phyloP scores from a whole-genome alignment of 371 early-diverging fungal species.

The Chytridium lagenaria region DNA sequence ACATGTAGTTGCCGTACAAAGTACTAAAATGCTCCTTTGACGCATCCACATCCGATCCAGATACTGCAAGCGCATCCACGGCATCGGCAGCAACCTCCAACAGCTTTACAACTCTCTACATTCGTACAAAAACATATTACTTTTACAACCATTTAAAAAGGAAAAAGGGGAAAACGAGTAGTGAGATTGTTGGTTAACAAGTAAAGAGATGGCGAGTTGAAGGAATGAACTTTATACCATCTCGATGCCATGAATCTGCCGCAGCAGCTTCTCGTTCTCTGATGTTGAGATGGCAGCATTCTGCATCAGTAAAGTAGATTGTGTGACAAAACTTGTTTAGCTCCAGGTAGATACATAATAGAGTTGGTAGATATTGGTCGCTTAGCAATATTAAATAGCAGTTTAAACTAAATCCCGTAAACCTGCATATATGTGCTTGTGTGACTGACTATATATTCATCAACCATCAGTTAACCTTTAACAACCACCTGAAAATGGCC shows the following conservation, averaged over 20 bases:
- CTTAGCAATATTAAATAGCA: no score
- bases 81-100: conserved; percentile 8
- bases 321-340: no score
- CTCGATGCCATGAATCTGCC: conserved; percentile 9
- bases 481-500: conserved; percentile 7
- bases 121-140: not conserved
- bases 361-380: no score
- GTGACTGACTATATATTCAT: no score
- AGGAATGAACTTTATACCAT: not conserved
- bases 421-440: no score
- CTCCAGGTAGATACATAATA: no score
- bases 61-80: conserved; percentile 13
- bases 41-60: conserved; percentile 3
- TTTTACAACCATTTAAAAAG: not conserved
- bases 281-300: conserved; percentile 14
- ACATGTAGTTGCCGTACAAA: not conserved
- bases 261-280: conserved; percentile 13
- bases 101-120: conserved; percentile 13
- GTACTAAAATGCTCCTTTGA: not conserved
- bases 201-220: no score
- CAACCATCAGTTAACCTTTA: no score
- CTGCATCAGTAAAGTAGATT: no score
- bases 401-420: no score
- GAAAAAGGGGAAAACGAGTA: no score
- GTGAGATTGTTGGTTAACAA: no score